A percentile compares a stretch with the other conserved stretches of the same genome.
Conservation (phyloP, 768 basidiomycete species). For the Mycena albidolilacea region DNA sequence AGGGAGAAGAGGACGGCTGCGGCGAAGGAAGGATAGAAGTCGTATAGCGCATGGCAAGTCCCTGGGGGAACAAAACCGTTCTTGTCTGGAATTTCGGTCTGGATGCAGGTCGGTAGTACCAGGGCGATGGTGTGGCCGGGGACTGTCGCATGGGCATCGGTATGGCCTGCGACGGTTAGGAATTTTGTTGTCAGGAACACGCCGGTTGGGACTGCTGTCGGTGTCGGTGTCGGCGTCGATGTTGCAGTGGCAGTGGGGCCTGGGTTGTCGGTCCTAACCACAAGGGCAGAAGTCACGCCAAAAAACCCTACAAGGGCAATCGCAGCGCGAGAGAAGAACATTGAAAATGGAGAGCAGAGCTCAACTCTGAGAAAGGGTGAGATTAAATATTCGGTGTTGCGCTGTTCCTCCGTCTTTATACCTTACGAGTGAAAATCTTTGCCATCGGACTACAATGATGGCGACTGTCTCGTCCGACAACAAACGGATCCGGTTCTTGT, state of each 20-base stretch:
- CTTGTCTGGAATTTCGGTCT: conserved; percentile 26
- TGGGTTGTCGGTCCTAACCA: conserved; percentile 16
- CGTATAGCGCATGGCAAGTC: conserved; percentile 24
- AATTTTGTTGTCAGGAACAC: conserved; percentile 23
- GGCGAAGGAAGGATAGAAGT: conserved; percentile 38
- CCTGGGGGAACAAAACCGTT: conserved; percentile 28
- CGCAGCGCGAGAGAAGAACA: conserved; percentile 18
- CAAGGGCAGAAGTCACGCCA: conserved; percentile 23
- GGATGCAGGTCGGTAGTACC: conserved; percentile 22
- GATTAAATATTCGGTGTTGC: background rate
- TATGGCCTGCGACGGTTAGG: conserved; percentile 19
- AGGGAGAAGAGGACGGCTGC: conserved; percentile 39
- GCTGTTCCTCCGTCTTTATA: conserved; percentile 14
- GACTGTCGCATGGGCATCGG: conserved; percentile 25
- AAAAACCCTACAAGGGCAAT: conserved; percentile 19
- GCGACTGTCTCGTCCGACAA: conserved; percentile 15
- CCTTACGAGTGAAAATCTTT: conserved; percentile 9
- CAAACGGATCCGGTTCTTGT: conserved; percentile 19
- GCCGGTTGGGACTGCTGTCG: conserved; percentile 23
- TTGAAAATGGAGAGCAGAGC: conserved; percentile 11
- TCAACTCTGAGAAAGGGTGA: conserved; percentile 29
- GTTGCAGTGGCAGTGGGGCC: conserved; percentile 16
- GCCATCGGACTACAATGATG: background rate
- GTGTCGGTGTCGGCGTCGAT: conserved; percentile 1
- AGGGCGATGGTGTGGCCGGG: conserved; percentile 22